phyloP scores from a whole-genome alignment of 768 basidiomycete genomes.

The Sarcomyxa edulis region DNA sequence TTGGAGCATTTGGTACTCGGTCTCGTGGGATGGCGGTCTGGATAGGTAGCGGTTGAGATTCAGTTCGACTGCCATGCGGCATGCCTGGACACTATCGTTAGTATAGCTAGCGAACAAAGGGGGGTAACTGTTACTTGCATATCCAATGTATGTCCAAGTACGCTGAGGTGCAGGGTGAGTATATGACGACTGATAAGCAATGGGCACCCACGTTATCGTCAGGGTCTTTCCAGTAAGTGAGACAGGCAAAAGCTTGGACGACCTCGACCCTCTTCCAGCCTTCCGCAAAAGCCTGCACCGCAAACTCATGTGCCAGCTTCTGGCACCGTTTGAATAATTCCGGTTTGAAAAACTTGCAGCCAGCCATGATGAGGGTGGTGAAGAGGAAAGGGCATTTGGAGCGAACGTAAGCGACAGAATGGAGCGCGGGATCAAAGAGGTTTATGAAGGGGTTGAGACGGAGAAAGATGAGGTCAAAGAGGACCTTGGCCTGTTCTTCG shows the following conservation, averaged over 20 bases:
- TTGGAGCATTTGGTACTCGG: slow-evolving; percentile 61
- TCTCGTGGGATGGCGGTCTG: slow-evolving; percentile 52
- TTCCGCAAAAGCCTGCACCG: slow-evolving; percentile 73
- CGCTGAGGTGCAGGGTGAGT: slow-evolving; percentile 47
- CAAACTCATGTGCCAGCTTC: slow-evolving; percentile 67
- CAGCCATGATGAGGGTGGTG: slow-evolving; percentile 78
- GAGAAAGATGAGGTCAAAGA: slow-evolving; percentile 76
- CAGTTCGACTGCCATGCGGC: slow-evolving; percentile 84
- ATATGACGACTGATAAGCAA: slow-evolving; percentile 12
- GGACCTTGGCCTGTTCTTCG: slow-evolving; percentile 61
- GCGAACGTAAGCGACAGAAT: slow-evolving; percentile 77
- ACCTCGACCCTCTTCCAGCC: slow-evolving; percentile 82
- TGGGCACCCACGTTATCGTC: slow-evolving; percentile 62
- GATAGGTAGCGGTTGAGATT: slow-evolving; percentile 67
- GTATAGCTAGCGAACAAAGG: slow-evolving; percentile 4
- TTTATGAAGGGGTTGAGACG: slow-evolving; percentile 88
- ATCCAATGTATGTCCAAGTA: slow-evolving; percentile 86
- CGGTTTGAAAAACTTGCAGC: slow-evolving; percentile 78
- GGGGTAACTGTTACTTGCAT: slow-evolving; percentile 41
- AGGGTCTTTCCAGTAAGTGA: slow-evolving; percentile 88
- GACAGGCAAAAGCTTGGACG: slow-evolving; percentile 83
- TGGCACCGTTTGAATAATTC: slow-evolving; percentile 63
- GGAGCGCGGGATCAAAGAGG: slow-evolving; percentile 83
- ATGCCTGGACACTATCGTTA: slow-evolving; percentile 45
- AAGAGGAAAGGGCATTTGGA: slow-evolving; percentile 78